Conservation (phyloP, 768 basidiomycete species). For the Fomitopsis serialis region DNA sequence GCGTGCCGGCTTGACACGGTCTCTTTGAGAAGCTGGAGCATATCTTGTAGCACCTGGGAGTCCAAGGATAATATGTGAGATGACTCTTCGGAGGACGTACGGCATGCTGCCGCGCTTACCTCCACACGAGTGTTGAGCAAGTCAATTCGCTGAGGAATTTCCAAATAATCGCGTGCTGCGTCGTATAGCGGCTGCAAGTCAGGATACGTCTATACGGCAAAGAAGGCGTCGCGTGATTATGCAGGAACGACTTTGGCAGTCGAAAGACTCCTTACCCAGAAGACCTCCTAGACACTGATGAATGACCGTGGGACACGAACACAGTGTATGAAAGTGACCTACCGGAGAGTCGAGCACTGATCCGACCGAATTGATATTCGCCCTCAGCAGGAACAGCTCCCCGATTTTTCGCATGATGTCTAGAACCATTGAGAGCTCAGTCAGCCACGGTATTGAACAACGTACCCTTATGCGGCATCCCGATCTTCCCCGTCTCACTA, state of each 20-base stretch:
- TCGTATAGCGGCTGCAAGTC: slow-evolving; percentile 94
- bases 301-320: neutral
- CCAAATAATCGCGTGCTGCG: slow-evolving; percentile 89
- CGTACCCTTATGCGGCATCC: slow-evolving; percentile 77
- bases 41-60: slow-evolving; percentile 85
- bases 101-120: slow-evolving; percentile 36
- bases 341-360: slow-evolving; percentile 96
- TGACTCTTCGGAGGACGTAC: neutral
- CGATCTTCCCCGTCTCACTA: slow-evolving; percentile 92
- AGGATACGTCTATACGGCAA: slow-evolving; percentile 66
- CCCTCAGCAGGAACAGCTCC: slow-evolving; percentile 86
- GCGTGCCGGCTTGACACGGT: slow-evolving; percentile 88
- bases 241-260: neutral
- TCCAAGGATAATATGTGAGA: neutral
- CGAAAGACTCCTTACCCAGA: slow-evolving; percentile 63
- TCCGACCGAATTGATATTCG: slow-evolving; percentile 93
- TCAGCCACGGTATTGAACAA: neutral
- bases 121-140: slow-evolving; percentile 91
- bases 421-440: slow-evolving; percentile 14
- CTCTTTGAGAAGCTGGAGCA: slow-evolving; percentile 93
- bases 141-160: slow-evolving; percentile 91
- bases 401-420: slow-evolving; percentile 99
- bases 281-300: slow-evolving; percentile 62
- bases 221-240: neutral
- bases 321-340: slow-evolving; percentile 26